Percentiles rank a stretch among this genome's conserved stretches.
Conservation (phyloP, 2,329 filamentous ascomycete genomes). For the Dactylellina haptotyla region DNA sequence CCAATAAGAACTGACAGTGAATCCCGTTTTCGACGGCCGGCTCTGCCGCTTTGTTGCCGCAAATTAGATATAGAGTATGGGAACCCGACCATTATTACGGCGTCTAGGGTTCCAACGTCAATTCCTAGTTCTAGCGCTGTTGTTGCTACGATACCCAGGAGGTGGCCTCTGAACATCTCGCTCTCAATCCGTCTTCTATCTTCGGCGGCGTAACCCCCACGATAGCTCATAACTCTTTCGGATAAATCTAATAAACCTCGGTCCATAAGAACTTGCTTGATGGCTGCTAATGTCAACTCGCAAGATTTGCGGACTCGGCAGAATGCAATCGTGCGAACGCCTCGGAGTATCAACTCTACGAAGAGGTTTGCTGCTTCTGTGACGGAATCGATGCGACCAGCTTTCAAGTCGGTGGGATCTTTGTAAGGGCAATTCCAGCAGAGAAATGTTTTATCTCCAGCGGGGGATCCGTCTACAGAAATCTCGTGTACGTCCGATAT, state of each 20-base stretch:
- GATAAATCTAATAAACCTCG: constrained; percentile 79
- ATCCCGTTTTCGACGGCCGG: constrained; percentile 90
- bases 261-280: constrained; percentile 78
- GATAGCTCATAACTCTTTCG: constrained; percentile 89
- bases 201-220: constrained; percentile 92
- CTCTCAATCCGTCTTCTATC: constrained; percentile 87
- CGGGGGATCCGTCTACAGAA: constrained; percentile 92
- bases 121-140: constrained; percentile 92
- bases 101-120: constrained; percentile 93
- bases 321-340: constrained; percentile 92
- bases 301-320: constrained; percentile 88
- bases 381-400: constrained; percentile 83
- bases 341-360: constrained; percentile 85
- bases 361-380: constrained; percentile 89
- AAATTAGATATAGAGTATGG: constrained; percentile 95
- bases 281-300: constrained; percentile 81
- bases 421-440: constrained; percentile 98
- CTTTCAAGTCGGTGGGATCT: constrained; percentile 85
- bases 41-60: constrained; percentile 91
- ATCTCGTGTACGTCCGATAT: constrained; percentile 81
- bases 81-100: constrained; percentile 92
- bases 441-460: constrained; percentile 90
- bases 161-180: constrained; percentile 96
- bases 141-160: constrained; percentile 92
- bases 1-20: constrained; percentile 89